Evolutionary conservation across 1,284 basidiomycete species (phyloP).

Genomic region (Retiboletus flavoniger): DNA sequence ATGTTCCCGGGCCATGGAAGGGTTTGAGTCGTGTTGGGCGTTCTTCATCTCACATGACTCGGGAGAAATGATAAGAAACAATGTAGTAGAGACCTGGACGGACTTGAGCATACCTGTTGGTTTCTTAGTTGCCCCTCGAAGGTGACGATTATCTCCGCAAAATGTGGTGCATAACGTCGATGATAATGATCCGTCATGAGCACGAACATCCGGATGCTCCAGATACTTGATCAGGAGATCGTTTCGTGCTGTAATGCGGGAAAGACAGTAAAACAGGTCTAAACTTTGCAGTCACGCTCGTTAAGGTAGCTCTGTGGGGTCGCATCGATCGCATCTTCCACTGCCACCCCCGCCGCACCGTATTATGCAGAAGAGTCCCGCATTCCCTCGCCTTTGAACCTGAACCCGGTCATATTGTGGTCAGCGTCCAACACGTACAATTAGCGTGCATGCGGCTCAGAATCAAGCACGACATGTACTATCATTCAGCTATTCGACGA

Average conservation of each 20-base stretch:
- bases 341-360: too few relatives aligned
- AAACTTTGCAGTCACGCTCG: too few relatives aligned
- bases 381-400: too few relatives aligned
- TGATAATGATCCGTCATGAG: slow-evolving; percentile 9
- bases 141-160: slow-evolving; percentile 36
- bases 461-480: slow-evolving; percentile 36
- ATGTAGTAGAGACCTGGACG: slow-evolving; percentile 28
- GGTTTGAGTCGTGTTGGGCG: too few relatives aligned
- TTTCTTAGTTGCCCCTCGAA: slow-evolving; percentile 36
- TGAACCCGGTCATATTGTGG: too few relatives aligned
- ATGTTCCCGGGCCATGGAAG: too few relatives aligned
- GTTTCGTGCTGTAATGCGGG: slow-evolving; percentile 51
- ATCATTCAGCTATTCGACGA: slow-evolving; percentile 44
- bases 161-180: slow-evolving; percentile 40
- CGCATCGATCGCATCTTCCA: too few relatives aligned
- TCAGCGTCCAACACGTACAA: slow-evolving; percentile 45
- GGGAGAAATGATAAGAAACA: slow-evolving; percentile 19
- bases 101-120: slow-evolving; percentile 41
- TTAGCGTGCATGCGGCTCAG: not conserved
- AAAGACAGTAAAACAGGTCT: slow-evolving; percentile 55
- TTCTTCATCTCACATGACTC: slow-evolving; percentile 10
- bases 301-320: too few relatives aligned
- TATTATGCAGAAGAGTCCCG: too few relatives aligned
- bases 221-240: slow-evolving; percentile 36
- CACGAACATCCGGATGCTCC: slow-evolving; percentile 9